A percentile compares a stretch with the other conserved stretches of the same genome.
phyloP scores from a whole-genome alignment of 768 basidiomycete genomes.

The Sistotremastrum suecicum region DNA sequence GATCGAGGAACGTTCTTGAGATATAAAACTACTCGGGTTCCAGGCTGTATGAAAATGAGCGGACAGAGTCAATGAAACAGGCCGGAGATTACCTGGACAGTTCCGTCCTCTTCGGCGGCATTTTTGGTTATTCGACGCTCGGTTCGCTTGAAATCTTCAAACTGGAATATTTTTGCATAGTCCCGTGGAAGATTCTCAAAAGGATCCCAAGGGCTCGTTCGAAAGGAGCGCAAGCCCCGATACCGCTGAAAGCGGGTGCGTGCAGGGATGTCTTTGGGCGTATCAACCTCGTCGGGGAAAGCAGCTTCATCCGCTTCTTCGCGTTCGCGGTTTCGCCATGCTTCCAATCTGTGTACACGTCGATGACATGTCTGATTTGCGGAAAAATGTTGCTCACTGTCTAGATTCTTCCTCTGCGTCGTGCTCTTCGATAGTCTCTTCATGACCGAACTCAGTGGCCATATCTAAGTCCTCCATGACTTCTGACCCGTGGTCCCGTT shows the following conservation, averaged over 20 bases:
- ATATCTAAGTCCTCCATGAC: slow-evolving; percentile 13
- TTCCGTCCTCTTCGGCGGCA: slow-evolving; percentile 43
- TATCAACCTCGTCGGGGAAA: slow-evolving; percentile 97
- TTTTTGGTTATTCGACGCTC: slow-evolving; percentile 54
- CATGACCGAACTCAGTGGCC: slow-evolving; percentile 2
- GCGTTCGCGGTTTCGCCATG: slow-evolving; percentile 54
- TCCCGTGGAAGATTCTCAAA: slow-evolving; percentile 91
- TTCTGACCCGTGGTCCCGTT: slow-evolving; percentile 14
- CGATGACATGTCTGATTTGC: slow-evolving; percentile 3
- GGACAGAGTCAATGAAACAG: not conserved
- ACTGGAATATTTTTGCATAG: slow-evolving; percentile 92
- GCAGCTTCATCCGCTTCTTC: slow-evolving; percentile 70
- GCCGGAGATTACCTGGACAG: slow-evolving; percentile 43
- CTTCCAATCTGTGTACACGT: slow-evolving; percentile 34
- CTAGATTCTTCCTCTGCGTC: slow-evolving; percentile 62
- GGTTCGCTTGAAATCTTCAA: slow-evolving; percentile 87
- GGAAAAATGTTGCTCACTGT: slow-evolving; percentile 41
- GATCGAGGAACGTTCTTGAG: slow-evolving; percentile 63
- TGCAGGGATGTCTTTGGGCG: slow-evolving; percentile 74
- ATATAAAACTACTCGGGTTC: slow-evolving; percentile 64
- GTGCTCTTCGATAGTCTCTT: slow-evolving; percentile 27
- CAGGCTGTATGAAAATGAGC: slow-evolving; percentile 36
- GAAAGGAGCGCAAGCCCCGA: slow-evolving; percentile 81
- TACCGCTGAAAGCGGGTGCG: slow-evolving; percentile 79
- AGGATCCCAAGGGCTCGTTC: slow-evolving; percentile 96